Base-by-base conservation (phyloP, 2,329 filamentous ascomycete species). In the Aspergillus niger region DNA sequence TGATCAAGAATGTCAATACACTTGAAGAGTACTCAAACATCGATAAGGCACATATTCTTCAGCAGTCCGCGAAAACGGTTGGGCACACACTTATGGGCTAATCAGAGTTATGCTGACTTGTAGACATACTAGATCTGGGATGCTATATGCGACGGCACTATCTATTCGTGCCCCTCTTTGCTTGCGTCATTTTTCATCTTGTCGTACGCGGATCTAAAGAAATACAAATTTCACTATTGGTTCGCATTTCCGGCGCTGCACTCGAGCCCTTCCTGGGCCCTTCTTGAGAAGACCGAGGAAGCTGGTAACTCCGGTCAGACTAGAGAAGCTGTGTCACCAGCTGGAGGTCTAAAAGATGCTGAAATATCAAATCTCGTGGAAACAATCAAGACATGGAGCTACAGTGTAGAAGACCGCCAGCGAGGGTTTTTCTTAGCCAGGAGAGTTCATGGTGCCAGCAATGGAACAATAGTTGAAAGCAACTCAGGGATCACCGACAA, bases 141-240 rank as follows among this genome's bases (percentile, higher is more conserved):
- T 76, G 94, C 95, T 26, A 97, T 99, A 72, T 89, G 92, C 67
- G 95, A 99, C 77, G 94, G 93, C 60, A 96, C 91, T 43, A 97
- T 99, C 68, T 98, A 96, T 78, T 95, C 92, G 8, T 91, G 94
- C 54, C 95, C 95, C 2, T 97, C 94, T 4, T 84, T 98, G 2
- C 86, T 99, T 17, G 88, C 92, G 4, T 95, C 91, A 6, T 98
- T 97, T 75, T 85, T 91, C 26, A 87, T 96, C 60, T 86, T 98
- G 49, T 97, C 92, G 15, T 99, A 91, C 74, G 94, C 95, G 63
- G 94, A 99, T 73, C 84, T 99, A 36, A 99, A 99, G 77, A 97
- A 96, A 73, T 98, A 98, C 80, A 91, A 89, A 64, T 97, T 98
- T 74, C 92, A 90, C n/a, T 98, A 98, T 78, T 96, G 96, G 88